Evolutionary conservation across 345 rosid species (phyloP).

Genomic region (Heritiera fomes): DNA sequence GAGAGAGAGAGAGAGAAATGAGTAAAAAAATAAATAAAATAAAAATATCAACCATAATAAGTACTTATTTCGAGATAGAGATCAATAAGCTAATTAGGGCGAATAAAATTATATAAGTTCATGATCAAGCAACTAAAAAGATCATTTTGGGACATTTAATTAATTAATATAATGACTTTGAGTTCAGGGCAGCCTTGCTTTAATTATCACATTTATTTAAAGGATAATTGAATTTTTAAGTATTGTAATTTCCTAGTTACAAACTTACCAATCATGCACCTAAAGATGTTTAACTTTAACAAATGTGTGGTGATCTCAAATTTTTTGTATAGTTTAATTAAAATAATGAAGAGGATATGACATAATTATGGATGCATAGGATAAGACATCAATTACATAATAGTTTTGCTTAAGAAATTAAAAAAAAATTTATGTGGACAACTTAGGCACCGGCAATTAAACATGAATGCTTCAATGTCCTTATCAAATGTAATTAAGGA

Average conservation of each 20-base stretch:
- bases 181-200: not conserved
- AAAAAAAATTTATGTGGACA: not conserved
- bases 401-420: not conserved
- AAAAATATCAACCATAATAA: no score
- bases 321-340: not conserved
- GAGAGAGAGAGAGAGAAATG: no score
- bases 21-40: no score
- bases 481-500: slow-evolving; percentile 8
- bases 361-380: no score
- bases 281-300: not conserved
- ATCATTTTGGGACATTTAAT: not conserved
- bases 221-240: not conserved
- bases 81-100: no score
- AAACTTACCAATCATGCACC: not conserved
- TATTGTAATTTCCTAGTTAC: not conserved
- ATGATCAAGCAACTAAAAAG: not conserved
- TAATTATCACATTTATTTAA: not conserved
- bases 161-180: not conserved
- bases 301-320: not conserved
- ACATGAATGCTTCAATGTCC: slow-evolving; percentile 9
- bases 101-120: no score
- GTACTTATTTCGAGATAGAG: no score
- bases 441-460: slow-evolving; percentile 13
- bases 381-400: not conserved
- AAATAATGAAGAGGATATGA: not conserved